Base-by-base conservation (phyloP, 768 basidiomycete genomes). In the Leccinum barrowsii region DNA sequence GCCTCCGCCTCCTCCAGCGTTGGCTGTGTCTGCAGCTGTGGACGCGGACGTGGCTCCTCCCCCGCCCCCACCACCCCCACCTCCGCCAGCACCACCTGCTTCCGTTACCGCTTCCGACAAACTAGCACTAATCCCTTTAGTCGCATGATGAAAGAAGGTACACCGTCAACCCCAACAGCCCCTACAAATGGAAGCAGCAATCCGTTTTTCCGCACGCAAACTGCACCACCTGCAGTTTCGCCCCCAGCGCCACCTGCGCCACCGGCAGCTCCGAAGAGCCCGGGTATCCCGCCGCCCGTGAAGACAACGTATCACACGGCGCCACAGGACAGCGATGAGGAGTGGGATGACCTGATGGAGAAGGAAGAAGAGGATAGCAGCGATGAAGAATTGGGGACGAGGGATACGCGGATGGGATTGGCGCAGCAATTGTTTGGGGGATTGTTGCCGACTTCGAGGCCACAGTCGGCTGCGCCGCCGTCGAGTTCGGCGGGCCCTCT, bases 271-370 rank as follows among this genome's bases (percentile, higher is more conserved):
- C 74, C 79, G 2, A 65, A 62, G 55, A 70, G 69, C 17, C 69
- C 69, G 3, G 56, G 62, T 3, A 65, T 70, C 26, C 83, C 87
- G 2, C 74, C 80, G 7, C 72, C 82, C 0, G 69, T 80, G 22
- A 87, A 82, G 68, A 70, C 81, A 0, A 69, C 80, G 3, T 90
- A 91, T 60, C 73, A 87, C 61, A 87, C 84, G 1, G 88, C 84
- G 0, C 80, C 87, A 1, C 72, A 74, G 2, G 78, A 77, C 34
- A 76, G 77, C 32, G 87, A 90, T 2, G 89, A 90, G 17, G 92
- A 93, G 52, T 95, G 93, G 92, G 92, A 88, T 55, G 85, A 86
- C n/a, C 77, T 92, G 51, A 77, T 83, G 66, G 92, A 94, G 71
- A 85, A 83, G 46, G 82, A 85, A 21, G 83, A 82, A 4, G 81